Evolutionary conservation across 1,139 yeast species (phyloP).

Genomic region (Lodderomyces margitis): DNA sequence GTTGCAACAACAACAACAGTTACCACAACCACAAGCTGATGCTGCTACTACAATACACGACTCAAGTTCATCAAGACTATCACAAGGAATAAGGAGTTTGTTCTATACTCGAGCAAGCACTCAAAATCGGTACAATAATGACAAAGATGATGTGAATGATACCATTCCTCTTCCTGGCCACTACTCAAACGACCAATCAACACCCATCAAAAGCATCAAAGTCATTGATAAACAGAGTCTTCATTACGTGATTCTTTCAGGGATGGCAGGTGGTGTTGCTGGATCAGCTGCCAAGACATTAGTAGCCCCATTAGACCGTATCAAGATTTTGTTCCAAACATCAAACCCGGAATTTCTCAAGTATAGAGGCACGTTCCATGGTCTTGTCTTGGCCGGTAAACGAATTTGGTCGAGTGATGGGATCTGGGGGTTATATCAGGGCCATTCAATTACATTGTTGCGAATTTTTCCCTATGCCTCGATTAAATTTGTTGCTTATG

Average conservation of each 20-base stretch:
- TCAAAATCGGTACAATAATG: neutral
- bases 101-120: neutral
- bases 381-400: conserved; percentile 69
- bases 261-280: conserved; percentile 93
- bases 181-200: conserved; percentile 27
- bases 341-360: conserved; percentile 83
- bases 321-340: conserved; percentile 92
- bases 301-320: conserved; percentile 93
- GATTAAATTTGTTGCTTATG: conserved; percentile 95
- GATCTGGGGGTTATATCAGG: conserved; percentile 81
- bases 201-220: conserved; percentile 25
- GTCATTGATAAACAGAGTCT: conserved; percentile 59
- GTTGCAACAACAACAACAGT: neutral
- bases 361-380: conserved; percentile 78
- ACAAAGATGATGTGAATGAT: neutral
- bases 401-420: conserved; percentile 74
- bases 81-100: neutral
- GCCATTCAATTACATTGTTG: conserved; percentile 88
- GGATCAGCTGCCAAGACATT: conserved; percentile 94
- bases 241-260: conserved; percentile 79
- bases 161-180: conserved; percentile 14
- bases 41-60: neutral
- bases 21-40: neutral
- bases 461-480: conserved; percentile 97
- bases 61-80: neutral